These are phyloP conservation scores for Thielaviopsis punctulata DNA, from an alignment of 2,329 filamentous ascomycete genomes.

Conservation along the genomic window DNA sequence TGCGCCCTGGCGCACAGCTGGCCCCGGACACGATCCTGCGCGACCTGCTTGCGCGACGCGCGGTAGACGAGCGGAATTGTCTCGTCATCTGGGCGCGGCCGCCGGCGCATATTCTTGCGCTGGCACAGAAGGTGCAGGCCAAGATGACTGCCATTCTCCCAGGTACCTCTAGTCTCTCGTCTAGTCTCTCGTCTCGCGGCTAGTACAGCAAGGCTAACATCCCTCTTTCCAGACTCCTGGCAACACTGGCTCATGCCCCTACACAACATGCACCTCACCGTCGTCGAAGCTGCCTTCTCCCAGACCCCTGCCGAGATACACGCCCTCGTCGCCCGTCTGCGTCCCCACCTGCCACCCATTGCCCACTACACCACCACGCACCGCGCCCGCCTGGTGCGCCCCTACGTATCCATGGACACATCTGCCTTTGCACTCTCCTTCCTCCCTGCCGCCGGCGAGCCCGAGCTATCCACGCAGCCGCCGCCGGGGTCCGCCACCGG, in stretches of 20 bases:
- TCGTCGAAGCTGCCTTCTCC: conserved; percentile 70
- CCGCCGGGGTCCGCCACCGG: background rate
- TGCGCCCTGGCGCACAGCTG: conserved; percentile 44
- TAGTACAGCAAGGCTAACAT: no score
- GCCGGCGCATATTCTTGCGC: conserved; percentile 47
- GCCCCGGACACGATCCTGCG: conserved; percentile 36
- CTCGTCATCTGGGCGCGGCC: conserved; percentile 81
- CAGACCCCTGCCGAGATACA: conserved; percentile 53
- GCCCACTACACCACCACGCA: conserved; percentile 49
- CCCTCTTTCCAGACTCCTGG: conserved; percentile 18
- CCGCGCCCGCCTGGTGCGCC: conserved; percentile 62
- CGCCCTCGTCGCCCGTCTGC: conserved; percentile 39
- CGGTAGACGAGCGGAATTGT: conserved; percentile 64
- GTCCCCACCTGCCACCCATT: conserved; percentile 38
- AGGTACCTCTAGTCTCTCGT: conserved; percentile 33
- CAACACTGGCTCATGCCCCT: conserved; percentile 76
- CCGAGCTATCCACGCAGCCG: conserved; percentile 16
- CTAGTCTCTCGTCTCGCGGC: background rate
- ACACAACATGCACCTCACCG: conserved; percentile 66
- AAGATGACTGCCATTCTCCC: conserved; percentile 47
- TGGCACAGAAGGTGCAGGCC: conserved; percentile 53
- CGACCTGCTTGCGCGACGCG: conserved; percentile 21
- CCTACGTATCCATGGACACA: conserved; percentile 67
- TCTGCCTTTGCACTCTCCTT: conserved; percentile 78
- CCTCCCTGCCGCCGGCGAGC: conserved; percentile 57